phyloP scores from a whole-genome alignment of 176 grass and related monocot species.

The Oryza glaberrima region DNA sequence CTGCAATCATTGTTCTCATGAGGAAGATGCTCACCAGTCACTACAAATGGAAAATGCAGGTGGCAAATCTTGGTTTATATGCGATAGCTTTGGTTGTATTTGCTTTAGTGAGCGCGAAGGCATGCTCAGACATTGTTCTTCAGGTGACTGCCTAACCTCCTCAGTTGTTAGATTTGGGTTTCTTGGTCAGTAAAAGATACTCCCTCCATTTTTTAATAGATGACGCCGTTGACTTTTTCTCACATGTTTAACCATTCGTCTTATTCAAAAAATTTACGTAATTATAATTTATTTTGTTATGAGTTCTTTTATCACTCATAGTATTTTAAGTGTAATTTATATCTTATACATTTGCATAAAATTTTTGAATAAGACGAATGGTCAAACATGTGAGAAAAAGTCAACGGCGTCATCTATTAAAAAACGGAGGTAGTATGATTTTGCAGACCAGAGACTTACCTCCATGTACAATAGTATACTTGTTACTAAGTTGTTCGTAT shows the following conservation, averaged over 20 bases:
- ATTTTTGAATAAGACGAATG: too few species aligned
- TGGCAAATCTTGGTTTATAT: conserved; percentile 74
- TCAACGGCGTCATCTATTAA: too few species aligned
- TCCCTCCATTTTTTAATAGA: too few species aligned
- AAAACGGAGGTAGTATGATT: neutral
- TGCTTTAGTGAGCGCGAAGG: conserved; percentile 38
- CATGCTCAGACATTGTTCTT: conserved; percentile 56
- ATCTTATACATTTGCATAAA: too few species aligned
- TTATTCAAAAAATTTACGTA: too few species aligned
- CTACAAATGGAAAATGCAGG: conserved; percentile 43
- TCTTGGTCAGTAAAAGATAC: neutral
- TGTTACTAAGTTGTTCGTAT: neutral
- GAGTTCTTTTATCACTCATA: too few species aligned
- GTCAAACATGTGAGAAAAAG: too few species aligned
- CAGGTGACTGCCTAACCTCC: conserved; percentile 44
- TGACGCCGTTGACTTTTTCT: too few species aligned
- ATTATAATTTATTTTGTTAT: too few species aligned
- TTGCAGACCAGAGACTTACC: neutral
- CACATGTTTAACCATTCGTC: too few species aligned
- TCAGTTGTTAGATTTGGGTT: conserved; percentile 20
- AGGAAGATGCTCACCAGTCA: conserved; percentile 42
- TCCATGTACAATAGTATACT: neutral
- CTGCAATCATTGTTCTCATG: conserved; percentile 15
- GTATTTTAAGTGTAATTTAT: too few species aligned
- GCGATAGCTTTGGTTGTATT: conserved; percentile 62